Evolutionary conservation across 441 rosid species (phyloP).

Genomic region (Populus hybrid): DNA sequence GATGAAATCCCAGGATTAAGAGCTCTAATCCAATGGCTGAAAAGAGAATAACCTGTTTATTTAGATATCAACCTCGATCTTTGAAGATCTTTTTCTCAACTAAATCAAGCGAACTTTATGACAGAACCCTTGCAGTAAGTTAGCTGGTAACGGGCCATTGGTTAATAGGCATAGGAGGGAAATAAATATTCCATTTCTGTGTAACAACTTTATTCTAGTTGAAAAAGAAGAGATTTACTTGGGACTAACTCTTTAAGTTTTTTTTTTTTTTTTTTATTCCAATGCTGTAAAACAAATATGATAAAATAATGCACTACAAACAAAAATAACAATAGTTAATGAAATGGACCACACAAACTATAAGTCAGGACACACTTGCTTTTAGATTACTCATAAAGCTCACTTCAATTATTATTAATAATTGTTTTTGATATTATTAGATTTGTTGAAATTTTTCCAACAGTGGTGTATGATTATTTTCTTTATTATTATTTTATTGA

Average conservation of each 20-base stretch:
- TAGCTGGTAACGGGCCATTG: neutral
- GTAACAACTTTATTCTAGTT: neutral
- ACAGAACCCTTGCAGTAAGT: neutral
- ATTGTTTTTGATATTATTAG: too few relatives aligned
- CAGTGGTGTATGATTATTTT: too few relatives aligned
- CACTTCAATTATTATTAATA: rapidly evolving
- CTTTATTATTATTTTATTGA: too few relatives aligned
- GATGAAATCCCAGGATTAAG: neutral
- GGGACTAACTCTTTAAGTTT: too few relatives aligned
- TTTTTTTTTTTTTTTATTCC: too few relatives aligned
- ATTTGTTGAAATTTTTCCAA: too few relatives aligned
- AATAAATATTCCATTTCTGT: neutral
- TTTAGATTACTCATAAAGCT: rapidly evolving
- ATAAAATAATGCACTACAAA: too few relatives aligned
- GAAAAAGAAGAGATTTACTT: too few relatives aligned
- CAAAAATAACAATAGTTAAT: too few relatives aligned
- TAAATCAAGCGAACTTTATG: neutral
- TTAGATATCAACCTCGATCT: neutral
- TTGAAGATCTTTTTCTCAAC: neutral
- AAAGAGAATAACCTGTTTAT: neutral
- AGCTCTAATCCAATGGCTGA: neutral
- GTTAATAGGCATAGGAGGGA: neutral
- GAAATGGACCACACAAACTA: too few relatives aligned
- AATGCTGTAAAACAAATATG: too few relatives aligned
- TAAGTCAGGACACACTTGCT: too few relatives aligned